Percentiles rank a stretch among this genome's conserved stretches.
Evolutionary conservation across 2,329 filamentous ascomycete genomes (phyloP).

Genomic region (Coleophoma eucalyptorum): DNA sequence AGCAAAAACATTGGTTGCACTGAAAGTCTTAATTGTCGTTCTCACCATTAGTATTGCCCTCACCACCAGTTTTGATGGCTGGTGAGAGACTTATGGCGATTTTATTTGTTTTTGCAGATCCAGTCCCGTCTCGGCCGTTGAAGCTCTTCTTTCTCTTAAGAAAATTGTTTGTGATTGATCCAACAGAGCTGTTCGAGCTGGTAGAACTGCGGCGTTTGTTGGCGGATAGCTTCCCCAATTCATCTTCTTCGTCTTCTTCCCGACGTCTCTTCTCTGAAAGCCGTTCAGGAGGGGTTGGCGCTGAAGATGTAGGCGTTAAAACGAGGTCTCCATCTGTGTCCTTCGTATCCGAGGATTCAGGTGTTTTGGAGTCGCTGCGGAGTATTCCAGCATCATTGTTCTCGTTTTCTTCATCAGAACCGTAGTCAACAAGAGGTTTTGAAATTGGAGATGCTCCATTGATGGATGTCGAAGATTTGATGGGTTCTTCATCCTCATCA

Average conservation of each 20-base stretch:
- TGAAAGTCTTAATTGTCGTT: slow-evolving; percentile 15
- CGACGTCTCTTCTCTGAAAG: slow-evolving; percentile 85
- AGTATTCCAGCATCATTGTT: slow-evolving; percentile 44
- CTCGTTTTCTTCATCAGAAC: slow-evolving; percentile 83
- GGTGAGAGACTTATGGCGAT: slow-evolving; percentile 56
- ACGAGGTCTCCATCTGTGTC: slow-evolving; percentile 14
- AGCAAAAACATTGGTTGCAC: slow-evolving; percentile 2
- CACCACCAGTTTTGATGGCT: slow-evolving; percentile 27
- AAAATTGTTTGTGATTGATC: slow-evolving; percentile 20
- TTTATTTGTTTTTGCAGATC: slow-evolving; percentile 41
- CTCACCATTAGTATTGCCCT: slow-evolving; percentile 18
- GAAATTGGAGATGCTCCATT: slow-evolving; percentile 62
- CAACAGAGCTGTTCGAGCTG: slow-evolving; percentile 32
- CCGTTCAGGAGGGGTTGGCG: slow-evolving; percentile 63
- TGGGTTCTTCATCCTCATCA: slow-evolving; percentile 62
- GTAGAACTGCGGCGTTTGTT: slow-evolving; percentile 55
- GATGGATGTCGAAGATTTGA: slow-evolving; percentile 32
- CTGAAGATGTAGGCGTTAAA: slow-evolving; percentile 21
- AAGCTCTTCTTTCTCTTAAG: slow-evolving; percentile 43
- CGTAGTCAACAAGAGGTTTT: slow-evolving; percentile 85
- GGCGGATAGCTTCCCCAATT: slow-evolving; percentile 76
- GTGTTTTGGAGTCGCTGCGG: slow-evolving; percentile 12
- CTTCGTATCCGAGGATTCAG: slow-evolving; percentile 15
- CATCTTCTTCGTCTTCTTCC: slow-evolving; percentile 91
- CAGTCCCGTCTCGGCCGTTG: slow-evolving; percentile 29